phyloP scores from a whole-genome alignment of 768 basidiomycete species.

The Lactarius akahatsu region DNA sequence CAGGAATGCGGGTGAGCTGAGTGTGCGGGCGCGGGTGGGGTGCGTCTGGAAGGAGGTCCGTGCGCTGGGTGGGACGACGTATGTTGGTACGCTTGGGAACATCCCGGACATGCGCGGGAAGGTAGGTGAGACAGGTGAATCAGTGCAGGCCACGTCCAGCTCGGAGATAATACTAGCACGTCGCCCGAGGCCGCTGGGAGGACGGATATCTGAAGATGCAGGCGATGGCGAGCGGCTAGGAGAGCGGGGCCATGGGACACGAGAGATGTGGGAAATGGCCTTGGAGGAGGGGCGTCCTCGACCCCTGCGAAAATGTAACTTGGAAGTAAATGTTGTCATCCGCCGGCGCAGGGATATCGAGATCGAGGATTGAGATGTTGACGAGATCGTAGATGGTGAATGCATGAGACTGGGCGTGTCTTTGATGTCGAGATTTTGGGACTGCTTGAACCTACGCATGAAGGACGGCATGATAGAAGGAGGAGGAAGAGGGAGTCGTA shows the following conservation, averaged over 20 bases:
- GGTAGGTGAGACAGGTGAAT: constrained; percentile 7
- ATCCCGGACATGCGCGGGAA: neutral
- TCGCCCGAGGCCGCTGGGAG: constrained; percentile 30
- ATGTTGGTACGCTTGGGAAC: neutral
- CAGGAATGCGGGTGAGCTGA: constrained; percentile 22
- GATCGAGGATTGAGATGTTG: constrained; percentile 12
- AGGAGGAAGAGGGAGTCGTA: neutral
- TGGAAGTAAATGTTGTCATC: constrained; percentile 4
- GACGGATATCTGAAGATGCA: constrained; percentile 29
- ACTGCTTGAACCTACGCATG: neutral
- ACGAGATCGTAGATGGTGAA: constrained; percentile 20
- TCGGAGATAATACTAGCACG: constrained; percentile 29
- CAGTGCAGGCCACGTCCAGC: neutral
- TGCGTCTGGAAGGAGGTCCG: neutral
- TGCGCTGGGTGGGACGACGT: neutral
- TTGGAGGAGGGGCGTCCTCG: neutral
- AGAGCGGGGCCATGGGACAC: constrained; percentile 12
- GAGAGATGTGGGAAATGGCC: constrained; percentile 9
- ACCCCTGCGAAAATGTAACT: neutral
- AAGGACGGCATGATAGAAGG: constrained; percentile 8
- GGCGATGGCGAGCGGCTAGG: constrained; percentile 29
- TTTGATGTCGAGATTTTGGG: neutral
- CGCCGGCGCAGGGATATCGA: constrained; percentile 8
- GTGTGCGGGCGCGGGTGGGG: constrained; percentile 16
- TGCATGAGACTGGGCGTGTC: constrained; percentile 14